Percentiles rank a stretch among this genome's conserved stretches.
Evolutionary conservation across 495 filamentous ascomycete species (phyloP).

Genomic region (Aspergillus kassunensis): DNA sequence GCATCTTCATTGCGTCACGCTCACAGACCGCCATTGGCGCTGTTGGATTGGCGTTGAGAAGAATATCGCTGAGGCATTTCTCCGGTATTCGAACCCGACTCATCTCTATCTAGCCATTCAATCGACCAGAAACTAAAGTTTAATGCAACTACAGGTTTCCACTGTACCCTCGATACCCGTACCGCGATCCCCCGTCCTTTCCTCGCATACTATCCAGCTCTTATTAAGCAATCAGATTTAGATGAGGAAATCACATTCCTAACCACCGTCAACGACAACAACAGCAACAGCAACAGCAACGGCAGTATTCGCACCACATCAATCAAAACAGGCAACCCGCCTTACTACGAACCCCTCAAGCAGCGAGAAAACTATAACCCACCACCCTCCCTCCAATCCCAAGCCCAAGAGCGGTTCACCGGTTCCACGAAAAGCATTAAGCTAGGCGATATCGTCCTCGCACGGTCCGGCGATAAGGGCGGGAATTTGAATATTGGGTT

Average conservation of each 20-base stretch:
- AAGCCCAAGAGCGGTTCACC: neutral
- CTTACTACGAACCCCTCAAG: constrained; percentile 10
- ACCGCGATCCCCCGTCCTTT: constrained; percentile 28
- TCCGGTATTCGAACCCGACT: constrained; percentile 17
- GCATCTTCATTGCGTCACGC: constrained; percentile 24
- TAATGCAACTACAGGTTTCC: constrained; percentile 31
- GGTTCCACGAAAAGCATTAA: constrained; percentile 23
- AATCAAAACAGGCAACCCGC: constrained; percentile 17
- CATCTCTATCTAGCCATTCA: neutral
- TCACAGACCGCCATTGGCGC: constrained; percentile 7
- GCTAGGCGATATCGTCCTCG: constrained; percentile 39
- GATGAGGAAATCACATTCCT: constrained; percentile 22
- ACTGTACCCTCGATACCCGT: constrained; percentile 25
- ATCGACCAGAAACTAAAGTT: no score
- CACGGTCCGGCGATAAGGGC: constrained; percentile 49
- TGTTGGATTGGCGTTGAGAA: constrained; percentile 18
- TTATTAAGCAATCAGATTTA: constrained; percentile 22
- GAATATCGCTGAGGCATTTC: constrained; percentile 31
- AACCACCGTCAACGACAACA: neutral
- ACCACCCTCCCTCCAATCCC: neutral
- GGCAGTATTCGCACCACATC: no score
- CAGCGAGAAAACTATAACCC: constrained; percentile 22
- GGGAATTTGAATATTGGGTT: constrained; percentile 48
- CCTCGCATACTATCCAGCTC: constrained; percentile 32
- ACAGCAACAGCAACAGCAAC: neutral